These are phyloP conservation scores for Cyberlindnera bimundalis DNA, from an alignment of 805 yeast species.

Conservation along the genomic window DNA sequence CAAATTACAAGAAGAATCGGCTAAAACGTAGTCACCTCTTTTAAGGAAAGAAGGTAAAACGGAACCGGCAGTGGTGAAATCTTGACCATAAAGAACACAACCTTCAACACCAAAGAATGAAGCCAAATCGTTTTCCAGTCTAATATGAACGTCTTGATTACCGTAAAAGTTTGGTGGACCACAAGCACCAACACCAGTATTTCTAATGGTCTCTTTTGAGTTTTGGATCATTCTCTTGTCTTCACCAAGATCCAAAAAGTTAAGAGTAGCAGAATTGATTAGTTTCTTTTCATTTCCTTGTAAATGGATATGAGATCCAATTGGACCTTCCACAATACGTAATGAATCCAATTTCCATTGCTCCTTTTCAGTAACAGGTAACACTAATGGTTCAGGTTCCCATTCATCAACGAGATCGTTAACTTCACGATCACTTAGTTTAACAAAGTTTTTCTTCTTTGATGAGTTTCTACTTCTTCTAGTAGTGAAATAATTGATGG, in stretches of 20 bases:
- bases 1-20: conserved; percentile 72
- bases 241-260: conserved; percentile 62
- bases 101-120: conserved; percentile 71
- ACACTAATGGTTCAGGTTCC: conserved; percentile 84
- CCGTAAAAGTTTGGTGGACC: conserved; percentile 99
- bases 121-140: conserved; percentile 73
- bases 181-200: conserved; percentile 95
- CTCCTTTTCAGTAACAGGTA: conserved; percentile 46
- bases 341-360: conserved; percentile 59
- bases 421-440: conserved; percentile 57
- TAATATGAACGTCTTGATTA: conserved; percentile 84
- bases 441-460: conserved; percentile 66
- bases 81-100: conserved; percentile 90
- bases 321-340: conserved; percentile 61
- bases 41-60: conserved; percentile 92
- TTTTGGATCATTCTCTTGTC: conserved; percentile 43
- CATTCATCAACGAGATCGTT: conserved; percentile 86
- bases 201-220: conserved; percentile 56
- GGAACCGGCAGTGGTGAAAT: conserved; percentile 79
- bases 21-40: conserved; percentile 90
- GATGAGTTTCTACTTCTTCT: conserved; percentile 60
- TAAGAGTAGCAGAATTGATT: conserved; percentile 66
- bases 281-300: conserved; percentile 36
- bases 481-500: conserved; percentile 74
- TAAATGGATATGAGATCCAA: conserved; percentile 29